phyloP scores from a whole-genome alignment of 2,329 filamentous ascomycete genomes.

The Thermochaetoides dissita region DNA sequence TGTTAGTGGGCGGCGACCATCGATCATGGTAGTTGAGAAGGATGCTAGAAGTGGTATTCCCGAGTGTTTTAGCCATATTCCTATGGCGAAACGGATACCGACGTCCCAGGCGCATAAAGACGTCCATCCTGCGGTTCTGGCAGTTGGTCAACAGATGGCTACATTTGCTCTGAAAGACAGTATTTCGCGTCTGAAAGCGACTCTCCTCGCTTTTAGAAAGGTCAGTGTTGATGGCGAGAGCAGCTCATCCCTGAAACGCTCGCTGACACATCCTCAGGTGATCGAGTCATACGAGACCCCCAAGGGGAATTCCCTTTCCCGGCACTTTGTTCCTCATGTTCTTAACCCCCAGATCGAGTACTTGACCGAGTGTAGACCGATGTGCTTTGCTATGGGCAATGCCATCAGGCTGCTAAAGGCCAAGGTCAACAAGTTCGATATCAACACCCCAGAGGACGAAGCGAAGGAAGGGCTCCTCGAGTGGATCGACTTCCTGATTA shows the following conservation, averaged over 20 bases:
- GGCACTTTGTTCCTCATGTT: constrained; percentile 81
- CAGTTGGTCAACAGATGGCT: constrained; percentile 79
- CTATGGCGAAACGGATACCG: constrained; percentile 46
- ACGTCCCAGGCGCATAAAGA: constrained; percentile 51
- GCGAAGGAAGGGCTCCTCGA: constrained; percentile 68
- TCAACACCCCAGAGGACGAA: constrained; percentile 65
- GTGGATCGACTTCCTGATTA: constrained; percentile 78
- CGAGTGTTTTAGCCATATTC: constrained; percentile 71
- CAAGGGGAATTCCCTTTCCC: constrained; percentile 65
- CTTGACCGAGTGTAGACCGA: constrained; percentile 80
- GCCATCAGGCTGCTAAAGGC: constrained; percentile 91
- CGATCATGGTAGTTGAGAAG: constrained; percentile 28
- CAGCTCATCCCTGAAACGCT: too few species aligned
- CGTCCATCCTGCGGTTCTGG: constrained; percentile 75
- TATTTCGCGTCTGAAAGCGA: constrained; percentile 75
- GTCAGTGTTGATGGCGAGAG: constrained; percentile 27
- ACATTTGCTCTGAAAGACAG: constrained; percentile 81
- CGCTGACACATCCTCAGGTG: constrained; percentile 39
- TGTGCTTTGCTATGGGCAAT: constrained; percentile 95
- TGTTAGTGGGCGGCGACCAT: constrained; percentile 21
- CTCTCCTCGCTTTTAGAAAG: constrained; percentile 77
- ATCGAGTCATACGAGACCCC: constrained; percentile 90
- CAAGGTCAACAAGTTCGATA: constrained; percentile 78
- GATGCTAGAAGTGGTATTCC: constrained; percentile 52
- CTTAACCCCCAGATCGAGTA: constrained; percentile 94